Evolutionary conservation across 257 asterid genomes (phyloP).

Genomic region (Euphrasia confusa): DNA sequence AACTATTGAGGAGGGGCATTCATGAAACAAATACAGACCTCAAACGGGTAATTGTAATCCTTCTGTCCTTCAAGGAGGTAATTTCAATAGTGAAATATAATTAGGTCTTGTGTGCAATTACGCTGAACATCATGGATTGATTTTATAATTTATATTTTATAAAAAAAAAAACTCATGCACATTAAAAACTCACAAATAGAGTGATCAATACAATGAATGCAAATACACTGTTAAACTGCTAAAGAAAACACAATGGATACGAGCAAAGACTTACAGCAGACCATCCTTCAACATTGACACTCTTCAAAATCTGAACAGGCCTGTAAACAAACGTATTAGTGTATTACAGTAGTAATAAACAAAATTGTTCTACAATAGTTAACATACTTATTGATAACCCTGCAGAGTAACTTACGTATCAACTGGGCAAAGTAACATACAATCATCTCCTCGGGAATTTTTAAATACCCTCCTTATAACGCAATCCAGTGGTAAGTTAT

Average conservation of each 20-base stretch:
- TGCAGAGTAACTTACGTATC: slow-evolving; percentile 68
- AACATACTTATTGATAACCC: slow-evolving; percentile 19
- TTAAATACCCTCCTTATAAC: slow-evolving; percentile 81
- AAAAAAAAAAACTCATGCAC: not conserved
- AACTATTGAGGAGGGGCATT: not conserved
- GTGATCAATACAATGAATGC: not conserved
- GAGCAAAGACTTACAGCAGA: slow-evolving; percentile 71
- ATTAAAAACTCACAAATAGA: not conserved
- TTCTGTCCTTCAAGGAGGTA: not conserved
- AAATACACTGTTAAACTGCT: not conserved
- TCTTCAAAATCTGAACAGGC: slow-evolving; percentile 92
- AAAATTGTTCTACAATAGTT: slow-evolving; percentile 15
- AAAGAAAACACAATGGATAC: slow-evolving; percentile 15
- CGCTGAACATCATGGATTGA: not conserved
- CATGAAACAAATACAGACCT: not conserved
- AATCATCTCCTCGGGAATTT: slow-evolving; percentile 79
- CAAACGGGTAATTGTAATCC: not conserved
- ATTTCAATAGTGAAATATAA: not conserved
- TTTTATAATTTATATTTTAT: not conserved
- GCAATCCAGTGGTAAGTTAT: slow-evolving; percentile 81
- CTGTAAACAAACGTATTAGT: slow-evolving; percentile 40
- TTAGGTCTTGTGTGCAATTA: not conserved
- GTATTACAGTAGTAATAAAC: not conserved
- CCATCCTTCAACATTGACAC: slow-evolving; percentile 96
- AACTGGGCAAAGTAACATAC: slow-evolving; percentile 93